Conservation (phyloP, 75 land plant species). For the Cryptomeria japonica region DNA sequence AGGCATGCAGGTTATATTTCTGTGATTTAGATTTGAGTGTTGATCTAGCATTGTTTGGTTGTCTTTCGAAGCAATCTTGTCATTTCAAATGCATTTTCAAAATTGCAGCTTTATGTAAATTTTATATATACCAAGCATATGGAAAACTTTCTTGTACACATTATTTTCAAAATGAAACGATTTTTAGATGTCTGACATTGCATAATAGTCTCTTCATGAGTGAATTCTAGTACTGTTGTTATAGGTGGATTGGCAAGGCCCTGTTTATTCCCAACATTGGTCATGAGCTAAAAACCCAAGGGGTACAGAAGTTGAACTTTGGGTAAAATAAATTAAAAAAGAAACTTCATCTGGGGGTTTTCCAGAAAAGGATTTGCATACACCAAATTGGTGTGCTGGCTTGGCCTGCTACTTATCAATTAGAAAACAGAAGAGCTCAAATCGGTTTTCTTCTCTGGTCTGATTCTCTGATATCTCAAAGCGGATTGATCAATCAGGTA, state of each 20-base stretch:
- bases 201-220: not conserved
- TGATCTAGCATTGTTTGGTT: no score
- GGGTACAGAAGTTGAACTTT: not conserved
- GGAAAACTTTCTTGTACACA: no score
- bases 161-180: no score
- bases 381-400: not conserved
- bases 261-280: not conserved
- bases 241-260: not conserved
- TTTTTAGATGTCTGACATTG: not conserved
- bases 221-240: not conserved
- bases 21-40: no score
- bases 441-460: no score
- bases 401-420: not conserved
- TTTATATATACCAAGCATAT: no score
- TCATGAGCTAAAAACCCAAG: not conserved
- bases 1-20: no score
- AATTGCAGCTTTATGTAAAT: no score
- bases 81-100: no score
- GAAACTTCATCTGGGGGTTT: not conserved
- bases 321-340: not conserved
- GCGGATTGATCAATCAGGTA: not conserved
- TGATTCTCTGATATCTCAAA: no score
- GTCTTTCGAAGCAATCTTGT: no score
- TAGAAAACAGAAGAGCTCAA: no score
- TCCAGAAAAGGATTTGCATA: not conserved